phyloP scores from a whole-genome alignment of 352 stramenopile species.

The Plasmopara muralis region DNA sequence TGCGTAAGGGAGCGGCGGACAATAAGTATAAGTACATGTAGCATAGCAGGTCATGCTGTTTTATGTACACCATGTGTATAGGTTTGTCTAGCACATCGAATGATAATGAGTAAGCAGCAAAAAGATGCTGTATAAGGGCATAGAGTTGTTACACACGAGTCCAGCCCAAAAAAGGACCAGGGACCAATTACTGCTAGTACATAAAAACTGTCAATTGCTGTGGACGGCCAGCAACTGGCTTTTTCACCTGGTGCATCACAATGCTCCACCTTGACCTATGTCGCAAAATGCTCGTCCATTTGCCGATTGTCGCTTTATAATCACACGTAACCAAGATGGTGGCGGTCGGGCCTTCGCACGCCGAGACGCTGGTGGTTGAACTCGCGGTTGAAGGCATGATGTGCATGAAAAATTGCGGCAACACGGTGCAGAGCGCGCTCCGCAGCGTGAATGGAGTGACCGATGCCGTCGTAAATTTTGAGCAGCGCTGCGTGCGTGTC shows the following conservation, averaged over 20 bases:
- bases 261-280: not conserved
- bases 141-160: too few species aligned
- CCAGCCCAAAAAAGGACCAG: too few species aligned
- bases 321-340: constrained; percentile 6
- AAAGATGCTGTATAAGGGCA: too few species aligned
- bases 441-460: constrained; percentile 53
- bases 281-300: constrained; percentile 5
- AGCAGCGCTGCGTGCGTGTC: constrained; percentile 52
- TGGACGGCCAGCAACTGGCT: too few species aligned
- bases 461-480: constrained; percentile 59
- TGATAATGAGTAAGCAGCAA: too few species aligned
- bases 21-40: not conserved
- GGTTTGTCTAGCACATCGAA: too few species aligned
- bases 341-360: constrained; percentile 1
- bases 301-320: constrained; percentile 4
- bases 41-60: too few species aligned
- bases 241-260: not conserved
- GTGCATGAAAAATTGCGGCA: constrained; percentile 94
- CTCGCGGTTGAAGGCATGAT: constrained; percentile 91
- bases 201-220: too few species aligned
- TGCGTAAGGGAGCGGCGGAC: not conserved
- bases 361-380: constrained; percentile 27
- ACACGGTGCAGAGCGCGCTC: constrained; percentile 79
- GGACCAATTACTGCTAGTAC: too few species aligned
- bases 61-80: too few species aligned